Evolutionary conservation across 768 basidiomycete genomes (phyloP).

Genomic region (Xerocomellus dryophilus): DNA sequence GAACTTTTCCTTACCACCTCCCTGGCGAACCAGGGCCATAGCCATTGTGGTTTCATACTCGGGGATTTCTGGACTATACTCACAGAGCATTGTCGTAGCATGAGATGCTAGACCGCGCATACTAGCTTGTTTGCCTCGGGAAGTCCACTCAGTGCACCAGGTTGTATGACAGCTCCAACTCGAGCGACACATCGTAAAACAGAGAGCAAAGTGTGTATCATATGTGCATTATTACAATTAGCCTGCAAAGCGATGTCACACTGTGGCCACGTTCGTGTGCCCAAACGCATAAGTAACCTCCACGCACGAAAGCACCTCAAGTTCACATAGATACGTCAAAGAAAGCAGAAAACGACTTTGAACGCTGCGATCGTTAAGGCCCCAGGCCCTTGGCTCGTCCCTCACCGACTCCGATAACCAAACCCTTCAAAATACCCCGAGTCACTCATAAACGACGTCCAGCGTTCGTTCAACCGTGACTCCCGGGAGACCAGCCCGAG

Average conservation of each 20-base stretch:
- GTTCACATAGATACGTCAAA: neutral
- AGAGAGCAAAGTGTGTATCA: neutral
- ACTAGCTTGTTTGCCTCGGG: too few relatives aligned
- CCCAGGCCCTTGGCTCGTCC: neutral
- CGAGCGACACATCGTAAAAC: neutral
- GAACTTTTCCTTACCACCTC: constrained; percentile 7
- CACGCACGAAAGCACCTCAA: neutral
- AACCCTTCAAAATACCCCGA: constrained; percentile 44
- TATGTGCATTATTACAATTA: neutral
- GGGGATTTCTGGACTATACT: neutral
- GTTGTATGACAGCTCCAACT: neutral
- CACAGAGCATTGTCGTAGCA: too few relatives aligned
- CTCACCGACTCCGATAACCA: constrained; percentile 26
- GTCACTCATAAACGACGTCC: constrained; percentile 62
- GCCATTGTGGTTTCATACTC: neutral
- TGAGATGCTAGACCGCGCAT: neutral
- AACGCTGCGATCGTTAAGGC: neutral
- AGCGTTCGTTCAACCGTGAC: constrained; percentile 53
- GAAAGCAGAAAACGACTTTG: neutral
- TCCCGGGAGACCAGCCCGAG: constrained; percentile 59
- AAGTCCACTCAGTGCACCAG: too few relatives aligned
- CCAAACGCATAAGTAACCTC: neutral
- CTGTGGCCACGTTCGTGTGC: neutral
- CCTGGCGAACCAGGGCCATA: constrained; percentile 3
- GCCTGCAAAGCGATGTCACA: neutral